A percentile compares a stretch with the other conserved stretches of the same genome.
Conservation (phyloP, 2,329 filamentous ascomycete species). For the Aspergillus sp. region DNA sequence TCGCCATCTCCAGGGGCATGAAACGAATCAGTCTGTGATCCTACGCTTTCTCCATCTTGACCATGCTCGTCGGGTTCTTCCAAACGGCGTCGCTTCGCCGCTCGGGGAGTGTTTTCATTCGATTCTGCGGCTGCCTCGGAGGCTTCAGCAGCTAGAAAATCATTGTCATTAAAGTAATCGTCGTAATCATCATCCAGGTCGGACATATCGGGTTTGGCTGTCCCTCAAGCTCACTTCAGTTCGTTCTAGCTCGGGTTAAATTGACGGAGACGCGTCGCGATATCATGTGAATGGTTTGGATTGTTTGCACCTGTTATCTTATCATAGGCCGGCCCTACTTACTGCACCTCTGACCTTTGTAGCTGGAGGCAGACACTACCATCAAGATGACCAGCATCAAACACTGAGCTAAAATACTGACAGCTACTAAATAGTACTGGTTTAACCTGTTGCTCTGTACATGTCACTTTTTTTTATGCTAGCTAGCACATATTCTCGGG, state of each 20-base stretch:
- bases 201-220: conserved; percentile 19
- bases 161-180: conserved; percentile 27
- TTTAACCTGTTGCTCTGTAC: too few species aligned
- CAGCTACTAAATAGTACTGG: too few species aligned
- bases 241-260: background rate
- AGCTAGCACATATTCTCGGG: too few species aligned
- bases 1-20: conserved; percentile 10
- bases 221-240: background rate
- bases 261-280: conserved; percentile 11
- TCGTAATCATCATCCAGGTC: conserved; percentile 20
- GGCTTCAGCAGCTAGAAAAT: conserved; percentile 20
- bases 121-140: conserved; percentile 6
- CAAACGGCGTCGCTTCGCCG: conserved; percentile 30
- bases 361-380: too few species aligned
- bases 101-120: conserved; percentile 15
- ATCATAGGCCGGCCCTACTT: background rate
- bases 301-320: conserved; percentile 1
- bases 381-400: too few species aligned
- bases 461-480: too few species aligned
- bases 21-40: conserved; percentile 15
- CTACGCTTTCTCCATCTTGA: conserved; percentile 2
- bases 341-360: too few species aligned
- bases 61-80: conserved; percentile 9
- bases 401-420: too few species aligned
- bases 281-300: conserved; percentile 10